A percentile compares a stretch with the other conserved stretches of the same genome.
phyloP scores from a whole-genome alignment of 2,329 filamentous ascomycete genomes.

The Botrytis tulipae region DNA sequence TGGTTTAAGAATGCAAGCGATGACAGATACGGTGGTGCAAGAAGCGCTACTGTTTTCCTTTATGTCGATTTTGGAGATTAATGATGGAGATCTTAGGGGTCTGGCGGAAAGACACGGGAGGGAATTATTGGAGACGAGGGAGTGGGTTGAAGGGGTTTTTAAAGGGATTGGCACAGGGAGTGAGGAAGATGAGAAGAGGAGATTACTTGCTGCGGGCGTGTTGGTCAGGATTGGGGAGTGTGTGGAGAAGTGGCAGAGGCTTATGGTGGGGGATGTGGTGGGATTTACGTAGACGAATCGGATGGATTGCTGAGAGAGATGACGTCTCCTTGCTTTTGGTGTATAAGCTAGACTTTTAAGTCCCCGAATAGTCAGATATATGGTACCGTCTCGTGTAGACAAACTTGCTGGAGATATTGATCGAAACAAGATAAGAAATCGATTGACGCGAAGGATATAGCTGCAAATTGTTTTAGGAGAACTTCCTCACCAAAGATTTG shows the following conservation, averaged over 20 bases:
- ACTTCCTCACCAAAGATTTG: not conserved
- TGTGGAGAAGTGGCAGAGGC: slow-evolving; percentile 74
- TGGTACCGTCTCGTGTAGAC: not conserved
- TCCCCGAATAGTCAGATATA: not conserved
- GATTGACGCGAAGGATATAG: not conserved
- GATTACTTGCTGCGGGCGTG: slow-evolving; percentile 74
- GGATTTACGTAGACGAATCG: not conserved
- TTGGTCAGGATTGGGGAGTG: slow-evolving; percentile 77
- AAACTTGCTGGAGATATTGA: not conserved
- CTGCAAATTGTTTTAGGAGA: not conserved
- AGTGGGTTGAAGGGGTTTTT: slow-evolving; percentile 81
- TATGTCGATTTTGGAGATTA: slow-evolving; percentile 78
- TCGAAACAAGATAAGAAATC: not conserved
- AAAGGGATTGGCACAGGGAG: slow-evolving; percentile 47
- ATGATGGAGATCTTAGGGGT: slow-evolving; percentile 63
- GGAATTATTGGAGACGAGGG: slow-evolving; percentile 79
- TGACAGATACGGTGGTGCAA: slow-evolving; percentile 64
- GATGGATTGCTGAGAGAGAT: not conserved
- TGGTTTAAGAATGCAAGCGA: slow-evolving; percentile 58
- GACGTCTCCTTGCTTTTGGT: not conserved
- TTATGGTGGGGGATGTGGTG: slow-evolving; percentile 68
- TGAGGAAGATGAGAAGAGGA: slow-evolving; percentile 74
- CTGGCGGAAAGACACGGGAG: slow-evolving; percentile 73
- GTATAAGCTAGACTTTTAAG: not conserved
- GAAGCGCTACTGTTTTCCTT: slow-evolving; percentile 76